Percentiles rank a stretch among this genome's conserved stretches.
Conservation (phyloP, 768 basidiomycete genomes). For the Boletellus sp. region DNA sequence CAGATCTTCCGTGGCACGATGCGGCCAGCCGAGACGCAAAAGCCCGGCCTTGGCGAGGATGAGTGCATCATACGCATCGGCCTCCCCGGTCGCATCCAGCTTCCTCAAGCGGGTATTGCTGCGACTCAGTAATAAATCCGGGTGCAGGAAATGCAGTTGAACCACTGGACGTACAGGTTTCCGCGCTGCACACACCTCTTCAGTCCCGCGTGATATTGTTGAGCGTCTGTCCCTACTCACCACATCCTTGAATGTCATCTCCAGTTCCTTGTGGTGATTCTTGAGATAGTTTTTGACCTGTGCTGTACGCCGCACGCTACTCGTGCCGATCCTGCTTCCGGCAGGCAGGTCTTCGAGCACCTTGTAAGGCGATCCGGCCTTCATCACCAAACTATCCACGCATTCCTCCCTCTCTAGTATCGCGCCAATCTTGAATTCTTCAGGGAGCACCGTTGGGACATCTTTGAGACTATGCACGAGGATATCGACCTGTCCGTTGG, state of each 20-base stretch:
- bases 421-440: slow-evolving; percentile 80
- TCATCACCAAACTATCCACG: slow-evolving; percentile 84
- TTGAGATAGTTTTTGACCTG: slow-evolving; percentile 81
- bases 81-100: slow-evolving; percentile 65
- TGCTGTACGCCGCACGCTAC: slow-evolving; percentile 88
- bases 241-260: slow-evolving; percentile 77
- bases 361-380: slow-evolving; percentile 65
- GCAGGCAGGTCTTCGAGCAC: slow-evolving; percentile 77
- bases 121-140: slow-evolving; percentile 10
- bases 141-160: not conserved
- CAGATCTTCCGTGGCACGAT: slow-evolving; percentile 75
- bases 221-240: slow-evolving; percentile 46
- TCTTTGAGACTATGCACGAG: slow-evolving; percentile 93
- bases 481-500: slow-evolving; percentile 75
- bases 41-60: slow-evolving; percentile 94
- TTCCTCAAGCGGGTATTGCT: slow-evolving; percentile 91
- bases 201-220: not conserved
- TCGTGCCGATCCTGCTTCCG: slow-evolving; percentile 92
- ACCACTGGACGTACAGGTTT: slow-evolving; percentile 61
- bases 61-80: slow-evolving; percentile 78
- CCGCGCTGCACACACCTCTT: slow-evolving; percentile 55
- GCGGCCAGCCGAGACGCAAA: slow-evolving; percentile 67
- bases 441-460: slow-evolving; percentile 82
- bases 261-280: slow-evolving; percentile 26
- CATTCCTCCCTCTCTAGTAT: slow-evolving; percentile 86